phyloP scores from a whole-genome alignment of 768 basidiomycete species.

The Crepidotus variabilis region DNA sequence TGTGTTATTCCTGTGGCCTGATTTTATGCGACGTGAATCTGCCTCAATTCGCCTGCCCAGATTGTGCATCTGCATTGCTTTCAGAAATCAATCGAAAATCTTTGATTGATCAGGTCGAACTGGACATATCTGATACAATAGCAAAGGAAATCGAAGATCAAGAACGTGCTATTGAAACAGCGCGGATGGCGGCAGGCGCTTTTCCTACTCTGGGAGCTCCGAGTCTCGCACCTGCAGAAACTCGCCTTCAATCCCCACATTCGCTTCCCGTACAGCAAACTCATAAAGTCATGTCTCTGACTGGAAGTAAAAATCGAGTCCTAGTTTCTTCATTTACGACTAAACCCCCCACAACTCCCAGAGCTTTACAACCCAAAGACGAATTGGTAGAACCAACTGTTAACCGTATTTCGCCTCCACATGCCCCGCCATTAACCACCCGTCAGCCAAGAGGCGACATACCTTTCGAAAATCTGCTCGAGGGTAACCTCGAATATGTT shows the following conservation, averaged over 20 bases:
- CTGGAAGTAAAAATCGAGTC: conserved; percentile 44
- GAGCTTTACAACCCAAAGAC: conserved; percentile 25
- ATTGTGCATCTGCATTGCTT: conserved; percentile 41
- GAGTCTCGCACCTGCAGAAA: conserved; percentile 4
- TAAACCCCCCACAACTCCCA: conserved; percentile 32
- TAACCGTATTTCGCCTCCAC: conserved; percentile 33
- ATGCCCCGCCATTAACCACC: conserved; percentile 32
- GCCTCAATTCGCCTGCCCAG: conserved; percentile 53
- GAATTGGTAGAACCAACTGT: conserved; percentile 18
- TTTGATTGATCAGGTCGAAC: conserved; percentile 41
- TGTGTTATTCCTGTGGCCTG: conserved; percentile 58
- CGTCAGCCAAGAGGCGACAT: conserved; percentile 21
- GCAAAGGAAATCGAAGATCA: conserved; percentile 46
- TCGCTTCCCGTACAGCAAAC: conserved; percentile 30
- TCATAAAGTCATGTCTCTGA: conserved; percentile 60
- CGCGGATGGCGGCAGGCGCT: conserved; percentile 48
- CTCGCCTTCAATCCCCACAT: conserved; percentile 11
- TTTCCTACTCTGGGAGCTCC: conserved; percentile 51
- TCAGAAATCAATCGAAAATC: conserved; percentile 24
- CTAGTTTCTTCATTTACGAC: conserved; percentile 51
- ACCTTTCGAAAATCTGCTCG: conserved; percentile 43
- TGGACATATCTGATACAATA: conserved; percentile 38
- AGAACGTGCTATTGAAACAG: conserved; percentile 43
- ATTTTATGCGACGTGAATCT: conserved; percentile 57
- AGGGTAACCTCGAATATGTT: conserved; percentile 31